phyloP scores from a whole-genome alignment of 2,329 filamentous ascomycete genomes.

The Paecilomyces sp. region DNA sequence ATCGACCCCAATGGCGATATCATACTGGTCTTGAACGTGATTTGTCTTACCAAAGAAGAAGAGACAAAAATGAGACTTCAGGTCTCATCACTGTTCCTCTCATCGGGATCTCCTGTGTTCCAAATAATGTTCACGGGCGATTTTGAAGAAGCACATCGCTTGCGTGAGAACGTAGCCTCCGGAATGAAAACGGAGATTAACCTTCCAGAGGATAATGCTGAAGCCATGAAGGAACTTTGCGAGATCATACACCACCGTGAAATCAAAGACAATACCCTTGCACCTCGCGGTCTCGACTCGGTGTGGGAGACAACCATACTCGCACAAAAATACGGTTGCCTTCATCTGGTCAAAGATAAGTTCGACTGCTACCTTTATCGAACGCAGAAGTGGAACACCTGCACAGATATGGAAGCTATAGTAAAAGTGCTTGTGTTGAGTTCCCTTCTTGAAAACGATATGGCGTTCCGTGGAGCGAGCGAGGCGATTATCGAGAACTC shows the following conservation, averaged over 20 bases:
- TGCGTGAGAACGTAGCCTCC: not conserved
- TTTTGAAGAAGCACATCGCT: not conserved
- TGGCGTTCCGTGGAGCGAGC: not conserved
- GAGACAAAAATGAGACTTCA: not conserved
- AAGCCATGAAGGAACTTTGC: not conserved
- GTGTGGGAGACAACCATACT: not conserved
- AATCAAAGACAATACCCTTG: not conserved
- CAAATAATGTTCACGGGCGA: not conserved
- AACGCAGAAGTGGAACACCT: not conserved
- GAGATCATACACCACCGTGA: not conserved
- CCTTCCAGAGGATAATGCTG: not conserved
- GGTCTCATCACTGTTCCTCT: not conserved
- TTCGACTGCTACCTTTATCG: not conserved
- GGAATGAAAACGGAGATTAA: not conserved
- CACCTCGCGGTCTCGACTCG: not conserved
- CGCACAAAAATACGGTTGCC: not conserved
- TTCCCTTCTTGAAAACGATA: not conserved
- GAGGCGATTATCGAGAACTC: not conserved
- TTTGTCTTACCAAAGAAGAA: not conserved
- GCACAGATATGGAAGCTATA: not conserved
- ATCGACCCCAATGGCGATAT: not conserved
- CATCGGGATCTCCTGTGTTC: not conserved
- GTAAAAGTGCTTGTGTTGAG: not conserved
- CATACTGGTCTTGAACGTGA: not conserved
- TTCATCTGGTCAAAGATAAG: not conserved